Conservation (phyloP, 257 asterid genomes). For the Avicennia marina region DNA sequence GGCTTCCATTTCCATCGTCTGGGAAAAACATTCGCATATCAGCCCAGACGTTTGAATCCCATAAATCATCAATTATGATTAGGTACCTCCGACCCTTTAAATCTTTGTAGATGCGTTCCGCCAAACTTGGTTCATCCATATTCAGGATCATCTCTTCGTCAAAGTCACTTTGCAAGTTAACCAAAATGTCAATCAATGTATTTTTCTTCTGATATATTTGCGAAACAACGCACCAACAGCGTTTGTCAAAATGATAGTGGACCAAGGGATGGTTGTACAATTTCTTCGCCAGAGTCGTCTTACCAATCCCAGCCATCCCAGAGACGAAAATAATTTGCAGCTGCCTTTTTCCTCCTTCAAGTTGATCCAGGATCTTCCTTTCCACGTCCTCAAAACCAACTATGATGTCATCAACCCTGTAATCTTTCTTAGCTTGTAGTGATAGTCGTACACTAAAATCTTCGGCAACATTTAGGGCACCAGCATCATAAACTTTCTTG, state of each 20-base stretch:
- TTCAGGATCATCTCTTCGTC: neutral
- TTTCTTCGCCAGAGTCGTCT: constrained; percentile 28
- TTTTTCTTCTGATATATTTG: constrained; percentile 9
- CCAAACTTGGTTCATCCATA: constrained; percentile 1
- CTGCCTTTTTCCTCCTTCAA: neutral
- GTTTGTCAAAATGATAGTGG: constrained; percentile 16
- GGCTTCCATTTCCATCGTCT: constrained; percentile 23
- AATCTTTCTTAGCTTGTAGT: no score
- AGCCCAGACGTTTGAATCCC: constrained; percentile 25
- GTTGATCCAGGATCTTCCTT: neutral
- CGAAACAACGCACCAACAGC: constrained; percentile 24
- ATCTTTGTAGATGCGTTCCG: constrained; percentile 2
- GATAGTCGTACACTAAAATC: no score
- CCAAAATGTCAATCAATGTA: constrained; percentile 18
- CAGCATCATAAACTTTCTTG: no score
- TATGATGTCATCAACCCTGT: neutral
- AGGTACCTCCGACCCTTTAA: constrained; percentile 27
- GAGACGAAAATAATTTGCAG: no score
- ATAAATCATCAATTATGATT: constrained; percentile 38
- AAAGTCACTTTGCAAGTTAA: neutral
- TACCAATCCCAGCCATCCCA: no score
- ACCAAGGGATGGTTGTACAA: constrained; percentile 15
- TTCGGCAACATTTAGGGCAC: no score
- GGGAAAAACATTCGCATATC: constrained; percentile 10
- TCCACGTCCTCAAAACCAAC: constrained; percentile 19